A percentile compares a stretch with the other conserved stretches of the same genome.
Conservation (phyloP, 306 rosid genomes). For the Vicia villosa region DNA sequence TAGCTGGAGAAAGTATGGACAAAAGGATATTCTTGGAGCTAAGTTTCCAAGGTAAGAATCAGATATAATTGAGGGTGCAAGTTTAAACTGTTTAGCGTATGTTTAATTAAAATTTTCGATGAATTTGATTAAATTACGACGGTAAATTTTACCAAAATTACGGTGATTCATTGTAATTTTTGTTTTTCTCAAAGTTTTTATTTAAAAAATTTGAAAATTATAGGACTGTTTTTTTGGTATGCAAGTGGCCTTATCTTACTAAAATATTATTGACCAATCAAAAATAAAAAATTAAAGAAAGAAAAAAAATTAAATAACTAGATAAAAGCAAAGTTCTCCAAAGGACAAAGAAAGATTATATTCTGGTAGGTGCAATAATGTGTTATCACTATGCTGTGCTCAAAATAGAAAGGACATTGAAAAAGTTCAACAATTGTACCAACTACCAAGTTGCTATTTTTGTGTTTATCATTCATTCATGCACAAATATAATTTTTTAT, state of each 20-base stretch:
- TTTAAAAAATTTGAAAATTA: no score
- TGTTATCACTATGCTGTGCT: slow-evolving; percentile 6
- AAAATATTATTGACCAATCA: slow-evolving; percentile 12
- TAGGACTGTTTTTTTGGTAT: neutral
- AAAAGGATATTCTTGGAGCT: slow-evolving; percentile 85
- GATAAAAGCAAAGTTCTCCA: slow-evolving; percentile 2
- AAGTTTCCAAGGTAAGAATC: slow-evolving; percentile 67
- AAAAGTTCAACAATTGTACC: slow-evolving; percentile 25
- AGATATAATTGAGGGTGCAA: no score
- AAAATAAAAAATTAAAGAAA: neutral
- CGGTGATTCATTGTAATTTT: no score
- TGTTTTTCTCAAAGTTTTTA: no score
- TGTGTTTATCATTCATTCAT: neutral
- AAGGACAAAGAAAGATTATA: slow-evolving; percentile 26
- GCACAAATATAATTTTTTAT: slow-evolving; percentile 8
- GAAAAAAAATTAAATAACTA: neutral
- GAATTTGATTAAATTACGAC: no score
- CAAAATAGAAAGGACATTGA: neutral
- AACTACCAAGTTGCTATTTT: neutral
- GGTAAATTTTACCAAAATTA: no score
- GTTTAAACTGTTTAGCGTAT: no score
- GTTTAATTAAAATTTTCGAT: no score
- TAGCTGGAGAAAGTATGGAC: slow-evolving; percentile 95
- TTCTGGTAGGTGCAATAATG: slow-evolving; percentile 16
- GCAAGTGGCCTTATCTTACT: neutral